A percentile compares a stretch with the other conserved stretches of the same genome.
Evolutionary conservation across 2,329 filamentous ascomycete genomes (phyloP).

Genomic region (Ramichloridium luteum): DNA sequence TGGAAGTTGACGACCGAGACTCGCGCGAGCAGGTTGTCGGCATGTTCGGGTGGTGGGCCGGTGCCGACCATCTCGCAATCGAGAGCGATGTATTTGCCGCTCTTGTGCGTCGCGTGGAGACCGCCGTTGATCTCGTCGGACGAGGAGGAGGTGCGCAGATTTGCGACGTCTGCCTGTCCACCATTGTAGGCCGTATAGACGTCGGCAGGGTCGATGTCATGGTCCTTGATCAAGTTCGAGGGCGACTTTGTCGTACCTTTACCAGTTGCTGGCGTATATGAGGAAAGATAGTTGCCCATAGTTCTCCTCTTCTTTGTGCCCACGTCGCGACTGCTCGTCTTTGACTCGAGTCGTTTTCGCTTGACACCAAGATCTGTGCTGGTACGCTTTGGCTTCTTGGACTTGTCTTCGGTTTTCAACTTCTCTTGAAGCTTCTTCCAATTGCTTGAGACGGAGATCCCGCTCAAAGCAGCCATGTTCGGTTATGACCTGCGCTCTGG

Average conservation of each 20-base stretch:
- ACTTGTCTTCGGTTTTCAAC: slow-evolving; percentile 28
- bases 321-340: slow-evolving; percentile 7
- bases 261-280: slow-evolving; percentile 11
- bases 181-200: slow-evolving; percentile 49
- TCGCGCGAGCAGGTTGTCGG: slow-evolving; percentile 67
- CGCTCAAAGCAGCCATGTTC: slow-evolving; percentile 28
- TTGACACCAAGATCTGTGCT: slow-evolving; percentile 21
- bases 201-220: slow-evolving; percentile 44
- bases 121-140: slow-evolving; percentile 36
- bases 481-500: slow-evolving; percentile 2
- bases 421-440: slow-evolving; percentile 67
- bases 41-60: slow-evolving; percentile 48
- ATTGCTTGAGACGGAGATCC: slow-evolving; percentile 42
- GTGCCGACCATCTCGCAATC: slow-evolving; percentile 99
- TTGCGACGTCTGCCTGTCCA: slow-evolving; percentile 40
- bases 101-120: slow-evolving; percentile 42
- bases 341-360: slow-evolving; percentile 20
- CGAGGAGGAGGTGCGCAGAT: slow-evolving; percentile 45
- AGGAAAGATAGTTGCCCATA: slow-evolving; percentile 41
- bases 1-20: slow-evolving; percentile 91
- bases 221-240: slow-evolving; percentile 28
- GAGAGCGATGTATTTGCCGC: slow-evolving; percentile 83
- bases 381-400: slow-evolving; percentile 20
- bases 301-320: slow-evolving; percentile 12
- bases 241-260: slow-evolving; percentile 38